These are phyloP conservation scores for Tetracentron sinense DNA, from an alignment of 164 flowering plant genomes.

Conservation along the genomic window DNA sequence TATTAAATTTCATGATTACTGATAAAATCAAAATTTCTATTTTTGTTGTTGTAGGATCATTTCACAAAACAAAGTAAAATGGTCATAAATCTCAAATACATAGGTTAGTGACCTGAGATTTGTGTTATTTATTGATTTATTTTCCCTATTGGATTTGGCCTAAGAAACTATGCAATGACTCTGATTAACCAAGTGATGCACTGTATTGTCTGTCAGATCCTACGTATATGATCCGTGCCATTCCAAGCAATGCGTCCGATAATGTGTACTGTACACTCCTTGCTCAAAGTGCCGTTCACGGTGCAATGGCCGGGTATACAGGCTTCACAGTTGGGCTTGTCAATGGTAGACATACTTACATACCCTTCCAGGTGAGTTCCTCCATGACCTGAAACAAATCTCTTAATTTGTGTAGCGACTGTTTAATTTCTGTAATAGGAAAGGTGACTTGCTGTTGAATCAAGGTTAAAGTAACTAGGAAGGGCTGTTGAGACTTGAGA, in stretches of 20 bases:
- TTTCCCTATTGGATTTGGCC: conserved; percentile 4
- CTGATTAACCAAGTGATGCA: neutral
- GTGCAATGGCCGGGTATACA: conserved; percentile 97
- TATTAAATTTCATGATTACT: neutral
- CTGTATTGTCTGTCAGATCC: conserved; percentile 57
- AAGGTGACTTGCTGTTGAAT: too few species aligned
- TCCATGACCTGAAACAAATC: neutral
- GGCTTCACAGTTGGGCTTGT: conserved; percentile 85
- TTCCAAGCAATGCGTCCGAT: conserved; percentile 94
- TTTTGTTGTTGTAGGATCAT: conserved; percentile 54
- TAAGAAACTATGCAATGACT: neutral
- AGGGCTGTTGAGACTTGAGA: neutral
- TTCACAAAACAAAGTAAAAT: conserved; percentile 44
- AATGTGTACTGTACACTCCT: conserved; percentile 97
- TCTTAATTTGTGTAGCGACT: neutral
- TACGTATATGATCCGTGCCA: conserved; percentile 94
- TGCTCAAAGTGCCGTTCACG: conserved; percentile 94
- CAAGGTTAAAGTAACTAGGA: too few species aligned
- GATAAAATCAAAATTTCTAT: neutral
- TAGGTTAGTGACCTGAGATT: conserved; percentile 43
- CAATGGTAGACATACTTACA: conserved; percentile 87
- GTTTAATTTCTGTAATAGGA: too few species aligned
- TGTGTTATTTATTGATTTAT: neutral
- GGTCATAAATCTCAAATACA: conserved; percentile 72
- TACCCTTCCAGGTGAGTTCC: conserved; percentile 75